Base-by-base conservation (phyloP, 177 flowering plant genomes). In the Vitis hybrid region DNA sequence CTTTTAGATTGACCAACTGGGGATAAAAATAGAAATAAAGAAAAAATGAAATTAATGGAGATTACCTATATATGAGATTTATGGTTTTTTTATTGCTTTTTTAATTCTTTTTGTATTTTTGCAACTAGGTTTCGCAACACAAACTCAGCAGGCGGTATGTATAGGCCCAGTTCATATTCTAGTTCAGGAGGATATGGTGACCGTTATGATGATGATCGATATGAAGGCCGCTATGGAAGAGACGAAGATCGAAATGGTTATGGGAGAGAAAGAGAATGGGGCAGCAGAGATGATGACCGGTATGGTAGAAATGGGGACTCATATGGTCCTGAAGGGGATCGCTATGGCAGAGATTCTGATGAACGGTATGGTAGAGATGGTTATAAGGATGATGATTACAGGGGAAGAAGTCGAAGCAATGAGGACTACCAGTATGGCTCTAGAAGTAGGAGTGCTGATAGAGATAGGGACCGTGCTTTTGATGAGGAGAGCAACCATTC, bases 401-500 rank as follows among this genome's bases (percentile, higher is more conserved):
- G 83, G 16, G 92, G 92, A 70, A 84, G 91, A 81, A 81, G 83
- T 78, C 85, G 73, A 74, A 85, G 82, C 70, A 68, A 73, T 75
- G 95, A 91, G 77, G 88, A 80, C 19, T 57, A 78, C 70, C 85
- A 80, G 52, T 68, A 83, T 77, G 87, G 87, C 29, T 74, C 90
- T 67, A 85, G 92, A 80, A 84, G 87, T 76, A 87, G 91, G 79
- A 87, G 96, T 67, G 68, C 84, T 72, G 92, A 95, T 75, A 80
- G 89, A 84, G 85, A 88, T 50, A 75, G 79, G 49, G 88, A 88
- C 5, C 93, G 82, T 48, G 64, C 79, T 59, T 80, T 33, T 80
- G 97, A 90, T 60, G 93, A 90, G 75, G 97, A 96, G 82, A 90
- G 86, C 52, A 90, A 83, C 68, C 80, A 87, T 76, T 89, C 99